Conservation (phyloP, 352 stramenopile genomes). For the Phytophthora colocasiae region DNA sequence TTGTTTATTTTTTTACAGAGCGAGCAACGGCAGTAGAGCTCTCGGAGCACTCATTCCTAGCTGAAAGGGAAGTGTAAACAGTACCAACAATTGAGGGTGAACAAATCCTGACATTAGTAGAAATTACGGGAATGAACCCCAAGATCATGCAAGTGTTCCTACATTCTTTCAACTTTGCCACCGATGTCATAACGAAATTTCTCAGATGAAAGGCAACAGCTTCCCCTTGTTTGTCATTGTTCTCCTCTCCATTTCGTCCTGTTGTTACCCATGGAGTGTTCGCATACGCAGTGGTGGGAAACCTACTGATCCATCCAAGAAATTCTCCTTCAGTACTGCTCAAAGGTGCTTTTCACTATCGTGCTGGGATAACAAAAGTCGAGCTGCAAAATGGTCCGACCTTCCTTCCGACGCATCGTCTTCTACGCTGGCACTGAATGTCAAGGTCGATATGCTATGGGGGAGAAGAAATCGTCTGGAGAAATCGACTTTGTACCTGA, state of each 20-base stretch:
- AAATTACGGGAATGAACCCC: slow-evolving; percentile 6
- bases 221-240: neutral
- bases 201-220: neutral
- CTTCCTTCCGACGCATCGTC: slow-evolving; percentile 17
- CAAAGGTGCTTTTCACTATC: slow-evolving; percentile 22
- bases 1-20: slow-evolving; percentile 35
- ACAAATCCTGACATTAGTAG: neutral
- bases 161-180: too few species aligned
- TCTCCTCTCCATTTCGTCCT: neutral
- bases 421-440: slow-evolving; percentile 20
- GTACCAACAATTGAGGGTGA: slow-evolving; percentile 4
- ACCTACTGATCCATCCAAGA: slow-evolving; percentile 15
- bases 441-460: slow-evolving; percentile 10
- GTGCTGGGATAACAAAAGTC: slow-evolving; percentile 22
- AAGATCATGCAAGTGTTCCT: neutral
- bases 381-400: slow-evolving; percentile 13
- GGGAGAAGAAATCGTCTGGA: slow-evolving; percentile 1
- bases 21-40: slow-evolving; percentile 74
- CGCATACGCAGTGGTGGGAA: slow-evolving; percentile 22
- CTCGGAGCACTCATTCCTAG: slow-evolving; percentile 62
- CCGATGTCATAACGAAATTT: slow-evolving; percentile 3
- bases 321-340: slow-evolving; percentile 12
- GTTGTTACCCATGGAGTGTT: slow-evolving; percentile 8
- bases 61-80: slow-evolving; percentile 38
- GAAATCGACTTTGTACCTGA: slow-evolving; percentile 21